Conservation (phyloP, 1,139 yeast genomes). For the Suhomyces coccinellae region DNA sequence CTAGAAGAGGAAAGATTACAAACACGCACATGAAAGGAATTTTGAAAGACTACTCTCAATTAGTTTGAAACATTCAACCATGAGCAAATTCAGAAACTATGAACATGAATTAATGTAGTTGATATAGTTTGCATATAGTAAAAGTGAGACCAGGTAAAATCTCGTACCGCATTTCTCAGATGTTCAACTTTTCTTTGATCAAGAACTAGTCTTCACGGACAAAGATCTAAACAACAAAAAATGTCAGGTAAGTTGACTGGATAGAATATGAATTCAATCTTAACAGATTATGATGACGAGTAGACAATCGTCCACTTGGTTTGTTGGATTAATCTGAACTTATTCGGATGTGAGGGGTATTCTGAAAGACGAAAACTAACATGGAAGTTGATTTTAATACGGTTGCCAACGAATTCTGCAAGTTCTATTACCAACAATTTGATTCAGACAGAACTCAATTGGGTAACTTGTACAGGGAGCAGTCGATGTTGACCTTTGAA, state of each 20-base stretch:
- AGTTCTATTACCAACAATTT: constrained; percentile 92
- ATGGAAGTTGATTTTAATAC: constrained; percentile 66
- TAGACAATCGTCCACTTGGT: not conserved
- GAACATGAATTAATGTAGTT: not conserved
- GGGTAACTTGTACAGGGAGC: constrained; percentile 93
- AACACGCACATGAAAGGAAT: constrained; percentile 96
- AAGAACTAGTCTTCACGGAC: not conserved
- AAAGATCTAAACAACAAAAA: not conserved
- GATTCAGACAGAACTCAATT: constrained; percentile 90
- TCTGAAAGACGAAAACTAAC: constrained; percentile 11
- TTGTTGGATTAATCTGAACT: not conserved
- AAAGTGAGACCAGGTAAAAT: constrained; percentile 6
- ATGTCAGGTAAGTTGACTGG: constrained; percentile 17
- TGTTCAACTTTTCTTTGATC: not conserved
- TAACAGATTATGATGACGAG: not conserved
- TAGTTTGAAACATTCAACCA: constrained; percentile 23
- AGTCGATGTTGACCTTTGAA: constrained; percentile 97
- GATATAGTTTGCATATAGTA: not conserved
- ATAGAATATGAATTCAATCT: not conserved
- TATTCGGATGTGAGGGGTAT: not conserved
- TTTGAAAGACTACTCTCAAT: constrained; percentile 73
- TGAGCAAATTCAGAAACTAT: too few relatives aligned
- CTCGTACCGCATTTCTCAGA: constrained; percentile 2
- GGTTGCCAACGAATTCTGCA: constrained; percentile 79
- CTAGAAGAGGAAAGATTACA: constrained; percentile 90